phyloP scores from a whole-genome alignment of 1,284 basidiomycete species.

The Fistulinella staudtii region DNA sequence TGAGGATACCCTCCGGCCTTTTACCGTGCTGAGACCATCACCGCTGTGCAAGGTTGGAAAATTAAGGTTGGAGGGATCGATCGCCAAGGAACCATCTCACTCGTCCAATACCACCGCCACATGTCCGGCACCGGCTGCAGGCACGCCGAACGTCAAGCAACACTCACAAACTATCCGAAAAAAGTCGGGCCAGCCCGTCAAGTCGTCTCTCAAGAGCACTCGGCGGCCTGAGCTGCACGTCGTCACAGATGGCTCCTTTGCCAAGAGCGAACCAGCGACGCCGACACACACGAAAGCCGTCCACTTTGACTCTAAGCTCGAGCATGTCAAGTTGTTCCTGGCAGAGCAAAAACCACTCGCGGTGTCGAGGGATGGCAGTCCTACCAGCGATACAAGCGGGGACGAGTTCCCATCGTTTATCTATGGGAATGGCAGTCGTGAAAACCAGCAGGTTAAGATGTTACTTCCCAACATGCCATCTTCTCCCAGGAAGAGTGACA shows the following conservation, averaged over 20 bases:
- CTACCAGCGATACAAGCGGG: conserved; percentile 76
- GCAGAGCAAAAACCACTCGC: conserved; percentile 92
- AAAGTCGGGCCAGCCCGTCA: conserved; percentile 91
- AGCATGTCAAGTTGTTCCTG: conserved; percentile 90
- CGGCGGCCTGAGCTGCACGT: conserved; percentile 50
- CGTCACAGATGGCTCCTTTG: conserved; percentile 40
- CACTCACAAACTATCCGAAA: conserved; percentile 50
- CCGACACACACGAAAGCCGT: conserved; percentile 74
- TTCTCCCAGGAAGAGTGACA: conserved; percentile 32
- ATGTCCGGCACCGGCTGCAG: conserved; percentile 18
- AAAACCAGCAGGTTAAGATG: conserved; percentile 45
- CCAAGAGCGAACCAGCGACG: conserved; percentile 59
- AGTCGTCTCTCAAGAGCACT: conserved; percentile 82
- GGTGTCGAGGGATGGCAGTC: conserved; percentile 88
- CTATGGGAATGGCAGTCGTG: conserved; percentile 44
- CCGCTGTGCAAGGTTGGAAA: conserved; percentile 20
- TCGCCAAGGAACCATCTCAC: conserved; percentile 32
- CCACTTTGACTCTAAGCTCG: conserved; percentile 89
- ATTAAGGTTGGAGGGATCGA: conserved; percentile 25
- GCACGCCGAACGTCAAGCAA: conserved; percentile 11
- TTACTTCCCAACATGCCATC: conserved; percentile 51
- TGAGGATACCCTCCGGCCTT: conserved; percentile 19
- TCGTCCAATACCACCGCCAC: conserved; percentile 34
- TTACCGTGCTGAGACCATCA: conserved; percentile 8
- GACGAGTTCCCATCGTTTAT: conserved; percentile 68